These are phyloP conservation scores for Stereocaulon alpinum DNA, from an alignment of 495 filamentous ascomycete genomes.

Conservation along the genomic window DNA sequence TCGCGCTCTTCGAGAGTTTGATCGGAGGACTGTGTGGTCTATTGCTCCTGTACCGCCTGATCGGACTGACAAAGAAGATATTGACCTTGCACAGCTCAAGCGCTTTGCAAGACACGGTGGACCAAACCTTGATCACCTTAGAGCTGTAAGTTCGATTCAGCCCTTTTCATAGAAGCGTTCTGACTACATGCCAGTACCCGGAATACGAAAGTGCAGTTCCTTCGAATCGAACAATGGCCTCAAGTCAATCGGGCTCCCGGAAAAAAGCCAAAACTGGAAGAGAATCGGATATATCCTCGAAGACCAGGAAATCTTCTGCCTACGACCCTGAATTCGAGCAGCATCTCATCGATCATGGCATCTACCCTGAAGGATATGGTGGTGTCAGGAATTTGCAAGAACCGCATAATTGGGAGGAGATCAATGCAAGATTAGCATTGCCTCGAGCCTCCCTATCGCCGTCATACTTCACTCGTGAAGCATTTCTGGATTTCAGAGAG, in stretches of 20 bases:
- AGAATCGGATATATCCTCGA: too few relatives aligned
- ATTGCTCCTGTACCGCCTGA: too few relatives aligned
- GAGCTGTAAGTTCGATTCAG: too few relatives aligned
- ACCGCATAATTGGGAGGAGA: neutral
- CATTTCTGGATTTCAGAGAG: too few relatives aligned
- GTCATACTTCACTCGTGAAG: neutral
- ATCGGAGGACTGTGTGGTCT: too few relatives aligned
- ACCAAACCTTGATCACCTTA: too few relatives aligned
- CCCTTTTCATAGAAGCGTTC: slow-evolving; percentile 6
- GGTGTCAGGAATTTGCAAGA: neutral
- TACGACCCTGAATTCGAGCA: slow-evolving; percentile 28
- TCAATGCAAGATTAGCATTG: neutral
- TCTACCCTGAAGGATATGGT: neutral
- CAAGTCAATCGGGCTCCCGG: slow-evolving; percentile 13
- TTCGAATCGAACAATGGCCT: slow-evolving; percentile 11
- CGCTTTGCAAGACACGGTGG: too few relatives aligned
- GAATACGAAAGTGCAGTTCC: neutral
- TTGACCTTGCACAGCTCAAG: too few relatives aligned
- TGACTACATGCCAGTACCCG: slow-evolving; percentile 5
- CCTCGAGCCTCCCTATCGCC: neutral
- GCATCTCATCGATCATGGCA: slow-evolving; percentile 3
- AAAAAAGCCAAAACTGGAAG: slow-evolving; percentile 13
- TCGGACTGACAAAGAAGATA: too few relatives aligned
- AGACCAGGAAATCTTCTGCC: slow-evolving; percentile 1
- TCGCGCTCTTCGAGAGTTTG: slow-evolving; percentile 21